These are phyloP conservation scores for Phytophthora pseudosyringae DNA, from an alignment of 352 stramenopile species.

Conservation along the genomic window DNA sequence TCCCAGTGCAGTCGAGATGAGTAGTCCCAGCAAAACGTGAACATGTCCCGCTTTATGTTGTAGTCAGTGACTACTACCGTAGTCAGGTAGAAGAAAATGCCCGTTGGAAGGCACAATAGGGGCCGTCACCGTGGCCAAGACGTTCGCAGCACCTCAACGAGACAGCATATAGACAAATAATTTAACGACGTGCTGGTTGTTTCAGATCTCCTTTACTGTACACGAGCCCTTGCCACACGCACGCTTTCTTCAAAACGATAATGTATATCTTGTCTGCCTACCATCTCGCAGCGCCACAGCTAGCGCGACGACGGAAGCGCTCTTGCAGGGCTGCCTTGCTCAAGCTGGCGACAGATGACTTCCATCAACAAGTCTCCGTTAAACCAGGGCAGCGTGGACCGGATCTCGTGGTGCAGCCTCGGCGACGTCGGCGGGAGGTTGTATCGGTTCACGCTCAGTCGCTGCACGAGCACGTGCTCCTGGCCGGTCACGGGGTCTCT, in stretches of 20 bases:
- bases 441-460: constrained; percentile 54
- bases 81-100: constrained; percentile 20
- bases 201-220: constrained; percentile 1
- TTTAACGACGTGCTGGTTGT: constrained; percentile 27
- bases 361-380: constrained; percentile 70
- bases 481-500: constrained; percentile 39
- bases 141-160: neutral
- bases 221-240: neutral
- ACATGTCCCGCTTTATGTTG: neutral
- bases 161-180: constrained; percentile 35
- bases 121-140: neutral
- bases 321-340: constrained; percentile 27
- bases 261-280: neutral
- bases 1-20: constrained; percentile 7
- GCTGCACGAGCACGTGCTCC: constrained; percentile 53
- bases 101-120: constrained; percentile 17
- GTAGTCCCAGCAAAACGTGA: constrained; percentile 16
- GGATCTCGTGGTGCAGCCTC: constrained; percentile 54
- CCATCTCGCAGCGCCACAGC: neutral
- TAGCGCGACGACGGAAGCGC: neutral
- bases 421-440: constrained; percentile 53
- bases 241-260: constrained; percentile 1
- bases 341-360: constrained; percentile 55
- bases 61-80: neutral
- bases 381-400: constrained; percentile 53